phyloP scores from a whole-genome alignment of 2,329 filamentous ascomycete species.

The Emmonsiellopsis sp. region DNA sequence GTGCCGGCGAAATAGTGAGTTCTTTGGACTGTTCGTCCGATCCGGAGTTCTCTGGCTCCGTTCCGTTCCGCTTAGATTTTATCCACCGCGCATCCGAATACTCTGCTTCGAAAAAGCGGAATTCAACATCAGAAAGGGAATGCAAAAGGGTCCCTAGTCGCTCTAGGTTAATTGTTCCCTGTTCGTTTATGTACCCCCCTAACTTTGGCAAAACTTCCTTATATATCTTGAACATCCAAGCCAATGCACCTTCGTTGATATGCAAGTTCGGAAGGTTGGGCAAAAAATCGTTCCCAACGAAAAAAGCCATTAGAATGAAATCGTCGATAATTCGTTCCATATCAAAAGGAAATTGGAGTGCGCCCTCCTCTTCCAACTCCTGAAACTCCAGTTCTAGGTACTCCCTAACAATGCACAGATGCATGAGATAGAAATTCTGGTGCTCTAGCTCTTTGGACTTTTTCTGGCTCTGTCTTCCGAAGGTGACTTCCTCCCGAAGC shows the following conservation, averaged over 20 bases:
- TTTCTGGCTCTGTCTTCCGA: conserved; percentile 74
- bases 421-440: conserved; percentile 96
- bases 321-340: conserved; percentile 97
- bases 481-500: conserved; percentile 93
- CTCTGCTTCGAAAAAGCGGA: conserved; percentile 86
- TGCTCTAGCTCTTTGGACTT: conserved; percentile 97
- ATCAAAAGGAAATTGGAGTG: conserved; percentile 70
- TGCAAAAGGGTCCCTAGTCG: conserved; percentile 69
- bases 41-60: conserved; percentile 52
- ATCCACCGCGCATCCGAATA: conserved; percentile 86
- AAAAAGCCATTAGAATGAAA: conserved; percentile 99
- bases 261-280: conserved; percentile 92
- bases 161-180: conserved; percentile 79
- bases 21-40: conserved; percentile 46
- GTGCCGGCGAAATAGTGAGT: conserved; percentile 66
- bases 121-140: conserved; percentile 79
- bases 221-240: conserved; percentile 96
- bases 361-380: conserved; percentile 66
- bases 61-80: conserved; percentile 69
- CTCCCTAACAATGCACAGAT: conserved; percentile 94
- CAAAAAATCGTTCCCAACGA: conserved; percentile 97
- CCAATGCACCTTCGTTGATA: conserved; percentile 95
- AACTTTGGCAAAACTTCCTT: conserved; percentile 79
- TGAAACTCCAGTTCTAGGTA: conserved; percentile 97
- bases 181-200: conserved; percentile 93